A percentile compares a stretch with the other conserved stretches of the same genome.
phyloP scores from a whole-genome alignment of 768 basidiomycete species.

The Psilocybe subaeruginosa region DNA sequence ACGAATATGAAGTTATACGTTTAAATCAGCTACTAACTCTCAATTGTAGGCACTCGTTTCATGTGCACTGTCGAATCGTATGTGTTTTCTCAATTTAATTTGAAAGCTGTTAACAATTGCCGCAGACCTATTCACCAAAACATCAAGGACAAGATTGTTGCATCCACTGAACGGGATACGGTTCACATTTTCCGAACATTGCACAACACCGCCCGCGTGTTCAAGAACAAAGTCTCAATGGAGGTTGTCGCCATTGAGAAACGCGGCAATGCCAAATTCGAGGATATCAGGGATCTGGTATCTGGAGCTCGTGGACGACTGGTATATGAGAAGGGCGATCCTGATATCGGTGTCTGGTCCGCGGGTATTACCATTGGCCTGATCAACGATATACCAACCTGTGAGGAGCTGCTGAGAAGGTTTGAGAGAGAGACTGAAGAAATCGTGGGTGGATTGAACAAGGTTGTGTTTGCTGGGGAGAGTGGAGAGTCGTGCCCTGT shows the following conservation, averaged over 20 bases:
- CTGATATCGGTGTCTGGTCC: constrained; percentile 87
- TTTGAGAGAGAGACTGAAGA: constrained; percentile 80
- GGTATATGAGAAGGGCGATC: constrained; percentile 85
- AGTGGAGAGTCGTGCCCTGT: not conserved
- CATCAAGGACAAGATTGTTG: constrained; percentile 90
- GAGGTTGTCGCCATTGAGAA: constrained; percentile 87
- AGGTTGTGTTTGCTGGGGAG: constrained; percentile 23
- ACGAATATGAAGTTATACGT: constrained; percentile 5
- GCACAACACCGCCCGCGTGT: constrained; percentile 82
- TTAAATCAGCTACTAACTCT: constrained; percentile 14
- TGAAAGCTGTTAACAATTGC: not conserved
- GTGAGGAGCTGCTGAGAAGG: constrained; percentile 65
- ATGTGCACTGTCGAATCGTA: constrained; percentile 90
- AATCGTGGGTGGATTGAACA: constrained; percentile 54
- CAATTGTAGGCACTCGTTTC: constrained; percentile 68
- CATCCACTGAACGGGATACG: constrained; percentile 81
- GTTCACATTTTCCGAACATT: constrained; percentile 90
- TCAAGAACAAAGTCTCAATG: constrained; percentile 80
- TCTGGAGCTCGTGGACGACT: constrained; percentile 67
- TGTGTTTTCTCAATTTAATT: constrained; percentile 5
- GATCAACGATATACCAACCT: constrained; percentile 85
- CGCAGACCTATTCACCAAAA: constrained; percentile 81
- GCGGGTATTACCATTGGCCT: constrained; percentile 68
- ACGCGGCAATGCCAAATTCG: constrained; percentile 85
- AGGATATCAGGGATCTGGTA: constrained; percentile 79